These are phyloP conservation scores for Xylaria sp. DNA, from an alignment of 495 filamentous ascomycete species.

Conservation along the genomic window DNA sequence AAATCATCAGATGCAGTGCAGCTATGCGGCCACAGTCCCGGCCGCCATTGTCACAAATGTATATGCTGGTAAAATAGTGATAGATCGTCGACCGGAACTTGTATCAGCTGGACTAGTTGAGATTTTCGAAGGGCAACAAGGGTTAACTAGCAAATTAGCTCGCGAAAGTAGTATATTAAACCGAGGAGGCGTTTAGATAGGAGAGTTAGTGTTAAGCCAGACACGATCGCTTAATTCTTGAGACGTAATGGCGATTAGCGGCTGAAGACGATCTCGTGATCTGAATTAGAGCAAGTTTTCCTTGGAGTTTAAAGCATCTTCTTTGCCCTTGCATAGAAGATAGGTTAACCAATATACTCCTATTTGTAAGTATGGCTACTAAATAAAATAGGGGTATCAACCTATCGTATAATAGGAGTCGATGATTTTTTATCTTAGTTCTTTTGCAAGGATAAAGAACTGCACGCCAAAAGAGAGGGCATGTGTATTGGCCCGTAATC, in stretches of 20 bases:
- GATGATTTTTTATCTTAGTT: no score
- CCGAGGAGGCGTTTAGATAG: background rate
- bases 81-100: background rate
- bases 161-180: background rate
- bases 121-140: background rate
- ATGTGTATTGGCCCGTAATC: background rate
- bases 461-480: background rate
- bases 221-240: background rate
- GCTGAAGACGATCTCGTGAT: background rate
- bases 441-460: background rate
- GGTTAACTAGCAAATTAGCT: background rate
- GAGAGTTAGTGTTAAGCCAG: background rate
- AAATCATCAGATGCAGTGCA: background rate
- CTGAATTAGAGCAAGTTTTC: background rate
- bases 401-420: background rate
- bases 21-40: background rate
- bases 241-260: background rate
- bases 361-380: background rate
- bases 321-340: background rate
- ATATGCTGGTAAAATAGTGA: background rate
- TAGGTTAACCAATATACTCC: background rate
- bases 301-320: background rate
- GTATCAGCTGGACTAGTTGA: background rate
- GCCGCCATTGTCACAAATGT: background rate
- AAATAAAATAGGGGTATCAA: background rate